A percentile compares a stretch with the other conserved stretches of the same genome.
Conservation (phyloP, 257 asterid species). For the Leptodermis oblonga region DNA sequence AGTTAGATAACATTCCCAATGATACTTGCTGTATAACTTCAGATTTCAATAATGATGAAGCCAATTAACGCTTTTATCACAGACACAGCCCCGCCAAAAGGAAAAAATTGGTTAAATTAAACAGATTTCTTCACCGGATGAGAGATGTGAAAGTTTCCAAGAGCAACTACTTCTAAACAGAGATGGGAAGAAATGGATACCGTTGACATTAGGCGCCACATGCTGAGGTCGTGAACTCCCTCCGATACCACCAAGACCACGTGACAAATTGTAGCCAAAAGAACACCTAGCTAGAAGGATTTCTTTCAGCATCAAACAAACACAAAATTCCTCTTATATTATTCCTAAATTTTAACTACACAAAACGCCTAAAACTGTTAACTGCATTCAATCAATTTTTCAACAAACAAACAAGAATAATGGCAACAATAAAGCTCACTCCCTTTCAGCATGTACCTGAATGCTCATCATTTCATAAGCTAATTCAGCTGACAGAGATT, state of each 20-base stretch:
- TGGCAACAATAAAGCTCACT: background rate
- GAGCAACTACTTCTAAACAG: background rate
- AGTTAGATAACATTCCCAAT: background rate
- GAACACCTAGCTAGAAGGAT: constrained; percentile 82
- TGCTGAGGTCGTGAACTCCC: constrained; percentile 74
- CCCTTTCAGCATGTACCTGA: constrained; percentile 54
- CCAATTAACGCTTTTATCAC: background rate
- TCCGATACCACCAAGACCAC: constrained; percentile 76
- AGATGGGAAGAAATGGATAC: constrained; percentile 34
- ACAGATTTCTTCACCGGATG: no score
- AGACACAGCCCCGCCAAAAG: background rate
- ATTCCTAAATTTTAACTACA: background rate
- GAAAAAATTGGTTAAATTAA: background rate
- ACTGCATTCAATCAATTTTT: background rate
- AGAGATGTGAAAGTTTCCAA: background rate
- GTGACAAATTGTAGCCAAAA: constrained; percentile 85
- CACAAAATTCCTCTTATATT: constrained; percentile 26
- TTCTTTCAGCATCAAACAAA: constrained; percentile 54
- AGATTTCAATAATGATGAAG: background rate
- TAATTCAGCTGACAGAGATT: constrained; percentile 80
- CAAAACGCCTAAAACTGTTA: background rate
- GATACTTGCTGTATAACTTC: background rate
- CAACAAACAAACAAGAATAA: background rate
- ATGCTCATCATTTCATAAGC: constrained; percentile 92
- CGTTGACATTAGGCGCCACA: constrained; percentile 93